Base-by-base conservation (phyloP, 495 filamentous ascomycete genomes). In the Aspergillus kassunensis region DNA sequence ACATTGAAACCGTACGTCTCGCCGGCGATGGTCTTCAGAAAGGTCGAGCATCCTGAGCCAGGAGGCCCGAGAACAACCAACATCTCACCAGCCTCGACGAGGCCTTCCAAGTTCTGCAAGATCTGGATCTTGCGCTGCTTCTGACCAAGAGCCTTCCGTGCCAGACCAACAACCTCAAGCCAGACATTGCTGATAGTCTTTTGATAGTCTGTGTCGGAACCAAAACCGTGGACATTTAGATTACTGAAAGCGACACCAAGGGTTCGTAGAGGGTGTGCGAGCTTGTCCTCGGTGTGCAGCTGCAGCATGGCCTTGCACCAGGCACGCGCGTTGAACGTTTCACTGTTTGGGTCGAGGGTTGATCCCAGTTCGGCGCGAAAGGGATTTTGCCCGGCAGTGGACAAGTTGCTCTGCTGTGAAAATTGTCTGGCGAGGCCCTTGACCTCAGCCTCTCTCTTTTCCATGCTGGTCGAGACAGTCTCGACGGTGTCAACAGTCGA, bases 21-120 rank as follows among this genome's bases (percentile, higher is more conserved):
- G 23, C 87, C 87, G 4, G 83, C 77, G 10, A 91, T 69, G 6
- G 84, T 82, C 70, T 88, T 88, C 30, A 91, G 62, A 49, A 92
- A 82, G 1, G 88, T 91, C 12, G 84, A 82, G 51, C 83, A 87
- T 16, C 86, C 85, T 1, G 76, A 65, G 30, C 84, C 89, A 6
- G 89, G 89, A 29, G 82, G 80, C 10, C 88, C 89, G 11, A 92
- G 75, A 0, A 91, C 88, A 13, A 91, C 72, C 25, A 93, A 70
- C 83, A 89, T 90, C 70, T 93, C 89, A 10, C 89, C 89, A 20
- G 77, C 80, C 44, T 79, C 77, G 1, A 91, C 72, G 3, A 90
- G 58, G 1, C 88, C 89, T 40, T 88, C 84, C 58, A 91, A 87
- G 20, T 80, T 67, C 18, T 79, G 80, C 23, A 93, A 69, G 46